phyloP scores from a whole-genome alignment of 768 basidiomycete species.

The Phanerochaete sordida region DNA sequence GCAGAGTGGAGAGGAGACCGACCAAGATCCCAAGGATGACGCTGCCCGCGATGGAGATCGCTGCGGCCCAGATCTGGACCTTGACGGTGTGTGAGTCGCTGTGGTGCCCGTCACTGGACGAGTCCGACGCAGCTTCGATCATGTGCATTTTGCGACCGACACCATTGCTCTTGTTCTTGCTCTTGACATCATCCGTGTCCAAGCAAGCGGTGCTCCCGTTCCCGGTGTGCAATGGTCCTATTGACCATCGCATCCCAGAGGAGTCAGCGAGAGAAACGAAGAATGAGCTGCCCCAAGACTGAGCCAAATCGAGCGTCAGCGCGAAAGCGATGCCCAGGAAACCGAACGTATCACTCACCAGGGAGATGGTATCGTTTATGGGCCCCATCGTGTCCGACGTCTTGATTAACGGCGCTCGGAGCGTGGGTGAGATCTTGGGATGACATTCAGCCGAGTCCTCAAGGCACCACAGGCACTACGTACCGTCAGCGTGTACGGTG shows the following conservation, averaged over 20 bases:
- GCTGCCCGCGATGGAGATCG: too few species aligned
- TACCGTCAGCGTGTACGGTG: constrained; percentile 57
- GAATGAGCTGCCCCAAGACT: constrained; percentile 54
- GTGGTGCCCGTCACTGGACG: too few species aligned
- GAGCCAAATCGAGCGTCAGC: constrained; percentile 14
- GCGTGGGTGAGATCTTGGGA: constrained; percentile 51
- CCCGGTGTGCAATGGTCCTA: constrained; percentile 57
- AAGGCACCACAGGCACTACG: constrained; percentile 14
- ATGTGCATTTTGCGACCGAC: too few species aligned
- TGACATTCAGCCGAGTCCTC: neutral
- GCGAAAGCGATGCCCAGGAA: neutral
- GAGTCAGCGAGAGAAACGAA: constrained; percentile 54
- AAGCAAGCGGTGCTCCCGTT: constrained; percentile 41
- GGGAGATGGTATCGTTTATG: constrained; percentile 55
- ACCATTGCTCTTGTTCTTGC: too few species aligned
- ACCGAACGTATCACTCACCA: constrained; percentile 20
- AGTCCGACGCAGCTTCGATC: too few species aligned
- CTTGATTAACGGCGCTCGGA: constrained; percentile 59
- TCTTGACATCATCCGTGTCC: too few species aligned
- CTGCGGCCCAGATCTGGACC: too few species aligned
- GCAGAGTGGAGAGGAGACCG: too few species aligned
- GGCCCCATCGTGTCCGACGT: constrained; percentile 36
- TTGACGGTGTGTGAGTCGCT: too few species aligned
- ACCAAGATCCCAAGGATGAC: too few species aligned
- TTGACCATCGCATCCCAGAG: constrained; percentile 49